Evolutionary conservation across 1,284 basidiomycete species (phyloP), one percentile per base, ranked within the genome.

Genomic region (Leccinum solheimii): DNA sequence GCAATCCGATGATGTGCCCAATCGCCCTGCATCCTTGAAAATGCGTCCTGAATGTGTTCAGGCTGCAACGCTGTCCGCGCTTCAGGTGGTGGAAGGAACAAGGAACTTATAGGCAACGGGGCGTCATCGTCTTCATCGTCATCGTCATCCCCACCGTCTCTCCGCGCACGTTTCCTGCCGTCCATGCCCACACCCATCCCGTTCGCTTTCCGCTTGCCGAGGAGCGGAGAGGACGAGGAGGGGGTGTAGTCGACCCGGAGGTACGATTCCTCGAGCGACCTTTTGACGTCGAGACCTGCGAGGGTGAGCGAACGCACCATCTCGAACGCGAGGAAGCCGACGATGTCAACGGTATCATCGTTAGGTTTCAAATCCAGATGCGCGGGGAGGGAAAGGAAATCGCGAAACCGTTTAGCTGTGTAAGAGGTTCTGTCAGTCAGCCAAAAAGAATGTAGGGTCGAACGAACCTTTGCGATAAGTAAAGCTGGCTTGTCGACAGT

Each of bases 401-500:
- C 97, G 48, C 94, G 86, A 78, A 98, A 99, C 2, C 94, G 92
- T 75, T 97, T 97, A 10, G 88, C 94, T 95, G 71, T 26, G 53
- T 40, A 9, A 14, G 49, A 27, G 6, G 19, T 4, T 21, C 43
- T 21, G 19, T 56, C 10, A 58, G 57, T 56, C 19, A 27, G 11
- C 27, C 2, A 23, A 30, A 14, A n/a, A 2, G 9, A 58, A 5
- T 55, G 9, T 36, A 14, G 50, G 4, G 26, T 26, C 49, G 26
- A 50, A 27, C 34, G 30, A 36, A 92, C 94, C 88, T 86, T 97
- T 97, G 55, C 95, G 88, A 75, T 97, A 98, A 0, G 96, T 97
- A 76, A 98, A 99, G 10, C 94, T 95, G 0, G 97, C 97, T 76
- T 98, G 95, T 58, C 97, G 86, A 78, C 96, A 98, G 72, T 98